Conservation (phyloP, 805 yeast species). For the Candida loeiensis region DNA sequence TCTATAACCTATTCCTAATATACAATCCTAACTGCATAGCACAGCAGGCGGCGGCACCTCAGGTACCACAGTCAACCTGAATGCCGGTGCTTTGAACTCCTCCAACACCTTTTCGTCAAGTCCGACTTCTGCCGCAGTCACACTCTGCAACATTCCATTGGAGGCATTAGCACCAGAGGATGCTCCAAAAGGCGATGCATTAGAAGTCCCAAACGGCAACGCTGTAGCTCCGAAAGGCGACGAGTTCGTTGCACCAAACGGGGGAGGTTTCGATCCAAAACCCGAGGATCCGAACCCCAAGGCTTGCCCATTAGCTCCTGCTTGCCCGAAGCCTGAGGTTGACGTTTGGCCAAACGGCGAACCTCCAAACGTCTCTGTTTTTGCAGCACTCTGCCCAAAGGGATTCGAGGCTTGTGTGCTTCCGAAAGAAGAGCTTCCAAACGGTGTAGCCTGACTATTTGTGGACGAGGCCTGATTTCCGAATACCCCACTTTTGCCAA, state of each 20-base stretch:
- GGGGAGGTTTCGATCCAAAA: constrained; percentile 3
- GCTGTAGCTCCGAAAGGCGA: constrained; percentile 9
- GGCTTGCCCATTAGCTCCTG: not conserved
- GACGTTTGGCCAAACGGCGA: constrained; percentile 9
- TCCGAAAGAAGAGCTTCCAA: constrained; percentile 4
- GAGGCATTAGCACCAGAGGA: no score
- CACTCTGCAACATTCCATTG: no score
- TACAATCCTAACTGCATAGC: constrained; percentile 13
- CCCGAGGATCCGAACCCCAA: not conserved
- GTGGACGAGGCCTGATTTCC: constrained; percentile 14
- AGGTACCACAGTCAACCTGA: constrained; percentile 64
- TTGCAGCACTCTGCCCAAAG: no score
- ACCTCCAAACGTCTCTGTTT: no score
- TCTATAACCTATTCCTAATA: not conserved
- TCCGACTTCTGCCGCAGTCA: constrained; percentile 16
- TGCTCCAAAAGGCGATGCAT: constrained; percentile 16
- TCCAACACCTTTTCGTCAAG: constrained; percentile 41
- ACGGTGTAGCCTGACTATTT: constrained; percentile 5
- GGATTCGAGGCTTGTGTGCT: not conserved
- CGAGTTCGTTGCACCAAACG: constrained; percentile 8
- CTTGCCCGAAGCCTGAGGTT: not conserved
- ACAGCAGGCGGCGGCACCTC: constrained; percentile 68
- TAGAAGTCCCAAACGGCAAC: not conserved
- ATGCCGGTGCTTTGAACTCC: constrained; percentile 46
- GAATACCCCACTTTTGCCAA: constrained; percentile 17